These are phyloP conservation scores for Lecanicillium sp. DNA, from an alignment of 2,329 filamentous ascomycete species.

Conservation along the genomic window DNA sequence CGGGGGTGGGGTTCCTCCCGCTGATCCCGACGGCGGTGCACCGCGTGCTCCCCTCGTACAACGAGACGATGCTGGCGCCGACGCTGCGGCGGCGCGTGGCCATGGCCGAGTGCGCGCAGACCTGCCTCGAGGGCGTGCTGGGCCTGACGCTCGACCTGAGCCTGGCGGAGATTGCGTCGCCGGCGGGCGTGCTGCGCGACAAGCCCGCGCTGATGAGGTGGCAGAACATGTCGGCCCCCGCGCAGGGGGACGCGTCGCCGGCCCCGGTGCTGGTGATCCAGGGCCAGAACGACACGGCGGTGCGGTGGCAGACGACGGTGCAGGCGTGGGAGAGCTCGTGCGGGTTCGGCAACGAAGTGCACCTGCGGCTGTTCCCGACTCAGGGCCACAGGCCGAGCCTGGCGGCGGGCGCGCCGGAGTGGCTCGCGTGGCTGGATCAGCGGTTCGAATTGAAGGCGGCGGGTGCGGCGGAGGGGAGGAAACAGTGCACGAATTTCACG, in stretches of 20 bases:
- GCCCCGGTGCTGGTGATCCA: constrained; percentile 15
- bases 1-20: not conserved
- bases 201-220: constrained; percentile 4
- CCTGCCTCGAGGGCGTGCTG: not conserved
- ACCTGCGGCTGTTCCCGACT: constrained; percentile 6
- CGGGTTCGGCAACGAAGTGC: constrained; percentile 13
- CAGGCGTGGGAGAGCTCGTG: constrained; percentile 8
- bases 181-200: not conserved
- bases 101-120: not conserved
- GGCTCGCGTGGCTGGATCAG: constrained; percentile 7
- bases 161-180: not conserved
- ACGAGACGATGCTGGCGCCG: not conserved
- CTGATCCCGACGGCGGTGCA: not conserved
- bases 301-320: constrained; percentile 6
- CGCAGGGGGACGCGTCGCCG: constrained; percentile 8
- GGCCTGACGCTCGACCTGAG: constrained; percentile 9
- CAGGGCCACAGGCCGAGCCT: constrained; percentile 8
- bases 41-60: constrained; percentile 4
- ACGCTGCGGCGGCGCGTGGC: not conserved
- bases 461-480: not conserved
- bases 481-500: not conserved
- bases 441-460: constrained; percentile 2
- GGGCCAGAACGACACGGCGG: constrained; percentile 10
- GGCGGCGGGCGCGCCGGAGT: constrained; percentile 6
- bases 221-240: constrained; percentile 11